Percentiles rank a stretch among this genome's conserved stretches.
Evolutionary conservation across 441 rosid species (phyloP).

Genomic region (Biscutella laevigata): DNA sequence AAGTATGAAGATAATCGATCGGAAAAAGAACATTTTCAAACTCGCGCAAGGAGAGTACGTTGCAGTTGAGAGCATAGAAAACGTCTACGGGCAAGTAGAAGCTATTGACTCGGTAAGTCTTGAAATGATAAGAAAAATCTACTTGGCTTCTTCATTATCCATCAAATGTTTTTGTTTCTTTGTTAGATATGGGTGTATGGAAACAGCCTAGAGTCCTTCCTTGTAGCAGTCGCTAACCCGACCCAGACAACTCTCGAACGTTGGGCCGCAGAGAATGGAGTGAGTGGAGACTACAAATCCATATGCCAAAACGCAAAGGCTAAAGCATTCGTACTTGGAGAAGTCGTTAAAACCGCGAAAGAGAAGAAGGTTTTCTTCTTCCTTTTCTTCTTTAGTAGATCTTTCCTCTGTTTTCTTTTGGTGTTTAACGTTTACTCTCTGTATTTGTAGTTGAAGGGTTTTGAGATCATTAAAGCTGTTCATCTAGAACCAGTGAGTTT

Average conservation of each 20-base stretch:
- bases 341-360: constrained; percentile 59
- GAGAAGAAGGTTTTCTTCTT: constrained; percentile 52
- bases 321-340: constrained; percentile 52
- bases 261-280: constrained; percentile 68
- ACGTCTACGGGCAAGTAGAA: constrained; percentile 46
- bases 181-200: constrained; percentile 90
- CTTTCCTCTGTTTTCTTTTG: not conserved
- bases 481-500: constrained; percentile 84
- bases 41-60: constrained; percentile 99
- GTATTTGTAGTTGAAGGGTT: constrained; percentile 71
- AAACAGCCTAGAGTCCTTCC: constrained; percentile 81
- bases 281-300: constrained; percentile 56
- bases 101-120: constrained; percentile 62
- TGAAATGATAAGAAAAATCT: too few relatives aligned
- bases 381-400: not conserved
- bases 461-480: constrained; percentile 64
- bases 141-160: too few relatives aligned
- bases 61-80: constrained; percentile 90
- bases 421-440: not conserved
- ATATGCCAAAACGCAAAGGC: constrained; percentile 57
- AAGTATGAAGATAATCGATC: constrained; percentile 84
- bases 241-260: constrained; percentile 49
- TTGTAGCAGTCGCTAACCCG: constrained; percentile 72
- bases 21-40: constrained; percentile 91
- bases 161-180: too few relatives aligned